Evolutionary conservation across 805 yeast genomes (phyloP), one percentile per base, ranked within the genome.

Genomic region (Torulaspora franciscae): DNA sequence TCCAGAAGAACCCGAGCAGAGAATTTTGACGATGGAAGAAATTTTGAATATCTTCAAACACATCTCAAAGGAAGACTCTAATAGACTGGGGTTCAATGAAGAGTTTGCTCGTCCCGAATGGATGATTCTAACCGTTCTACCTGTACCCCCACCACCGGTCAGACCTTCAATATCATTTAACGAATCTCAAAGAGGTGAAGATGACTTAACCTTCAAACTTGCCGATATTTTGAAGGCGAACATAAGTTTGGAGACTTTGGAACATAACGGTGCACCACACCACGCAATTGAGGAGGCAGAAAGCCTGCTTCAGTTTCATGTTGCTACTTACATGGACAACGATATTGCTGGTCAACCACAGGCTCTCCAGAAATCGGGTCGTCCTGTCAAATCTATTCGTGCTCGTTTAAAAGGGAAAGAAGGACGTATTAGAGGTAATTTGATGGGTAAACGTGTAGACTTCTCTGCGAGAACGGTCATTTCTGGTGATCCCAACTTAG

Each of bases 331-430:
- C 65, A 93, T 93, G 99, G 99, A 93, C 71, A 93, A 93, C 66
- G 98, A 93, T 71, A 93, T 93, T 68, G 99, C 99, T 10, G 99
- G 99, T 51, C 99, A 93, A 71, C 99, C 99, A 0, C 99, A 91
- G 68, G 99, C 99, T 27, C 76, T 93, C 51, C 99, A 93, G 65
- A 93, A 93, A 69, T 87, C 97, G 46, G 99, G 99, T 47, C 85
- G 99, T 70, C 99, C 99, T 2, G 95, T 93, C 55, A 93, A 93
- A 67, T 88, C 97, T 36, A 93, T 93, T 59, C 83, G 99, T 72
- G 98, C 99, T n/a, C 90, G 99, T 74, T 76, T 93, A 59, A 93
- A 93, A 83, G 99, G 99, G 73, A 93, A 93, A 61, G 99, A 93
- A 73, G 99, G 99, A 50, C 90, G 99, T 74, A 80, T 93, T 52